Evolutionary conservation across 139 green algal species (phyloP).

Genomic region (Trebouxia sp.): DNA sequence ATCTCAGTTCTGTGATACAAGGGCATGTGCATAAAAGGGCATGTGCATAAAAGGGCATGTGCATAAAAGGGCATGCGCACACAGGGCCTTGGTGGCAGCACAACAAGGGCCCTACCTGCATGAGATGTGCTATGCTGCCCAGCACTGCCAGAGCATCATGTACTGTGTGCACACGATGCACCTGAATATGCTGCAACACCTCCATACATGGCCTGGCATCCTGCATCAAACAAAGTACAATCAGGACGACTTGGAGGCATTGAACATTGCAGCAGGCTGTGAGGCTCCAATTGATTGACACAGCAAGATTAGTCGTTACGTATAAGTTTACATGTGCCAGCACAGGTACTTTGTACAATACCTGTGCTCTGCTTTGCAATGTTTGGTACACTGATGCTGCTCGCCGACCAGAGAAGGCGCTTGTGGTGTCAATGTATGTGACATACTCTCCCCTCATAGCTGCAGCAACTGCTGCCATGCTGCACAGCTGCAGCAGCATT

Average conservation of each 20-base stretch:
- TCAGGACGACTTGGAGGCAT: not conserved
- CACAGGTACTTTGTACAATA: not conserved
- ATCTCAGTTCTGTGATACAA: not conserved
- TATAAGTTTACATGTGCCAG: not conserved
- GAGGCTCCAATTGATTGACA: too few species aligned
- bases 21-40: too few species aligned
- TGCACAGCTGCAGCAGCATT: slow-evolving; percentile 49
- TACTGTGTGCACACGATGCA: not conserved
- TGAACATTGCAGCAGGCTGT: too few species aligned
- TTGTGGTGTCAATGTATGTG: slow-evolving; percentile 56
- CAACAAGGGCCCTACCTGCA: slow-evolving; percentile 11
- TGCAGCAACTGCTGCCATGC: slow-evolving; percentile 32
- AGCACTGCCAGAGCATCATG: not conserved
- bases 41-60: too few species aligned
- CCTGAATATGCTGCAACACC: slow-evolving; percentile 4
- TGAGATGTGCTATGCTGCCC: not conserved
- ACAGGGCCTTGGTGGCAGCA: too few species aligned
- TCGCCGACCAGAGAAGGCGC: slow-evolving; percentile 37
- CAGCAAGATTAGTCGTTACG: too few species aligned
- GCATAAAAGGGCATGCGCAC: too few species aligned
- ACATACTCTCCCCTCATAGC: slow-evolving; percentile 43
- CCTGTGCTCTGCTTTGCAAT: not conserved
- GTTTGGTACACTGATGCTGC: not conserved
- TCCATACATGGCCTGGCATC: not conserved
- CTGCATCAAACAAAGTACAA: not conserved